These are phyloP conservation scores for Quaeritorhiza haematococci DNA, from an alignment of 371 early-diverging fungal genomes.

Conservation along the genomic window DNA sequence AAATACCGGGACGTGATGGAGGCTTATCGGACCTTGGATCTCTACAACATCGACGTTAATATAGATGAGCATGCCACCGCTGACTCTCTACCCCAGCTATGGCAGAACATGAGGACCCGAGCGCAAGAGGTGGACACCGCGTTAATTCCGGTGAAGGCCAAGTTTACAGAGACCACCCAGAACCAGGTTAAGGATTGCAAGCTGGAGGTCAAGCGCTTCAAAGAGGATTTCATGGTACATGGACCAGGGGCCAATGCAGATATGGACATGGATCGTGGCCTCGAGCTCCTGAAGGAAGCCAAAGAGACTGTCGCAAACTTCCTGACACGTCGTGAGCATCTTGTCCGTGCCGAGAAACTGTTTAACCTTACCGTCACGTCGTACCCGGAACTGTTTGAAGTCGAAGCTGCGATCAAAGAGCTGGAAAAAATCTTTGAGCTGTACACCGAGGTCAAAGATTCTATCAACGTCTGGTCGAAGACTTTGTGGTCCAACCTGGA, in stretches of 20 bases:
- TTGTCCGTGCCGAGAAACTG: constrained; percentile 51
- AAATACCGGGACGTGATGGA: constrained; percentile 46
- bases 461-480: constrained; percentile 46
- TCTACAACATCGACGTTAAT: constrained; percentile 42
- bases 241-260: constrained; percentile 48
- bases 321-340: constrained; percentile 28
- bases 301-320: constrained; percentile 33
- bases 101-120: constrained; percentile 36
- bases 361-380: constrained; percentile 50
- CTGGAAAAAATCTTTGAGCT: constrained; percentile 49
- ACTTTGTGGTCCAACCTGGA: constrained; percentile 55
- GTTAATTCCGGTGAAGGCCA: constrained; percentile 49
- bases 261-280: constrained; percentile 46
- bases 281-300: constrained; percentile 38
- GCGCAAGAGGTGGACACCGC: constrained; percentile 42
- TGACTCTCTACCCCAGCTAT: constrained; percentile 30
- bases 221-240: constrained; percentile 41
- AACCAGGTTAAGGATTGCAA: constrained; percentile 53
- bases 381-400: constrained; percentile 49
- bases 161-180: constrained; percentile 49
- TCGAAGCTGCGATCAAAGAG: constrained; percentile 46
- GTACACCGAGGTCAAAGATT: constrained; percentile 46
- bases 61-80: constrained; percentile 29
- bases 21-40: constrained; percentile 44
- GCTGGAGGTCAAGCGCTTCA: constrained; percentile 35